phyloP scores from a whole-genome alignment of 805 yeast genomes.

The Torulaspora quercuum region DNA sequence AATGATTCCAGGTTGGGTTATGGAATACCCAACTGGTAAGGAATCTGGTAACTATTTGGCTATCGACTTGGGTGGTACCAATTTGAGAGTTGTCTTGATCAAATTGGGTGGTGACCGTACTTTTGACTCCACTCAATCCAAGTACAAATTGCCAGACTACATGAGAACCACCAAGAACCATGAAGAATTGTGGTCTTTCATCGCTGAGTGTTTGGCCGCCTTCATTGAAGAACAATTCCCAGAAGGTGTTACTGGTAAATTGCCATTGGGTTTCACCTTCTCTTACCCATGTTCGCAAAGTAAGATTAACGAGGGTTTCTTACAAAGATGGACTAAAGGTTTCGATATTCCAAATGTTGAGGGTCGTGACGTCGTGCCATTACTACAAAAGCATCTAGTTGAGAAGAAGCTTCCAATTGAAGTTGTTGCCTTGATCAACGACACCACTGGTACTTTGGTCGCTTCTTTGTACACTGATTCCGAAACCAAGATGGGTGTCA shows the following conservation, averaged over 20 bases:
- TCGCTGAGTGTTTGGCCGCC: conserved; percentile 72
- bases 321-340: conserved; percentile 98
- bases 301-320: conserved; percentile 77
- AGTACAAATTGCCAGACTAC: conserved; percentile 70
- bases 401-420: conserved; percentile 67
- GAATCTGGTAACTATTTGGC: conserved; percentile 90
- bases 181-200: conserved; percentile 79
- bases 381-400: conserved; percentile 75
- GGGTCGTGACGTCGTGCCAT: conserved; percentile 89
- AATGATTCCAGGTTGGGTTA: conserved; percentile 96
- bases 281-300: conserved; percentile 84
- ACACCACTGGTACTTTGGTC: conserved; percentile 94
- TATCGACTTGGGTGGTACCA: conserved; percentile 96
- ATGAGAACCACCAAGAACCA: conserved; percentile 70
- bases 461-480: conserved; percentile 93
- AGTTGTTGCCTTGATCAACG: conserved; percentile 91
- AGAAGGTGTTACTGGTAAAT: conserved; percentile 54
- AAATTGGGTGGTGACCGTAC: conserved; percentile 76
- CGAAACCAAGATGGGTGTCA: conserved; percentile 87
- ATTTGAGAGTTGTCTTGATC: conserved; percentile 87
- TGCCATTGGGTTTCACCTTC: conserved; percentile 93
- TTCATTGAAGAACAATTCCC: conserved; percentile 69
- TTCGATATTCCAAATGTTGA: conserved; percentile 91
- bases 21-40: conserved; percentile 87
- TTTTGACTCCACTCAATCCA: conserved; percentile 83